Base-by-base conservation (phyloP, 2,329 filamentous ascomycete species). In the Biscogniauxia mediterranea region DNA sequence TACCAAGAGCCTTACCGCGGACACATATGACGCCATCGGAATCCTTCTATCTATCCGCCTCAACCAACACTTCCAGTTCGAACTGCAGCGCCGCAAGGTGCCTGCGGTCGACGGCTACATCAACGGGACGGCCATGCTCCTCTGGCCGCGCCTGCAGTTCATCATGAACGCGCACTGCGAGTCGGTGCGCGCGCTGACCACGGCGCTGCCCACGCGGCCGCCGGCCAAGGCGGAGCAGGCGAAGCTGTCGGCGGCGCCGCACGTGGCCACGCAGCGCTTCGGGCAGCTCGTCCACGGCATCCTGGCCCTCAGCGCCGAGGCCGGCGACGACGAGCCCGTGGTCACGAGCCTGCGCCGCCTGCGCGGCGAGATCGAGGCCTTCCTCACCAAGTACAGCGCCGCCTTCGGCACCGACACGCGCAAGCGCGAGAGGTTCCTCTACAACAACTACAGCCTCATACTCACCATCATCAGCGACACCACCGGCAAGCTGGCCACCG, bases 391-490 rank as follows among this genome's bases (percentile, higher is more conserved):
- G 72, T 81, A 93, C 61, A 90, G 91, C 71, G 89, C 92, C 68
- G 81, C 81, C 0, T 91, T 93, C 64, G 87, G 85, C 20, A 78
- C 83, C 1, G 94, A 97, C 70, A 83, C 85, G 65, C 86, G 92
- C 72, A 96, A 96, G 78, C 83, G 89, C 67, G 90, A 94, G 68
- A 83, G 95, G 52, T 98, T 98, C 73, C 76, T 99, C 70, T 95
- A 91, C 73, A 99, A 98, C 74, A 99, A 99, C 75, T 98, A 96
- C 76, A 96, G 92, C 58, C 81, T 99, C 65, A 85, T 99, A n/a
- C 81, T 92, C 70, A 97, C 95, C 11, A 97, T 99, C 64, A 90
- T 99, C 66, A 87, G 90, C 71, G 90, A 94, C 69, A 83, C 86
- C 4, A 82, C 83, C 11, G 92, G 92, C 3, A 91, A 91, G 74